Conservation (phyloP, 345 rosid species). For the Pistacia integerrima region DNA sequence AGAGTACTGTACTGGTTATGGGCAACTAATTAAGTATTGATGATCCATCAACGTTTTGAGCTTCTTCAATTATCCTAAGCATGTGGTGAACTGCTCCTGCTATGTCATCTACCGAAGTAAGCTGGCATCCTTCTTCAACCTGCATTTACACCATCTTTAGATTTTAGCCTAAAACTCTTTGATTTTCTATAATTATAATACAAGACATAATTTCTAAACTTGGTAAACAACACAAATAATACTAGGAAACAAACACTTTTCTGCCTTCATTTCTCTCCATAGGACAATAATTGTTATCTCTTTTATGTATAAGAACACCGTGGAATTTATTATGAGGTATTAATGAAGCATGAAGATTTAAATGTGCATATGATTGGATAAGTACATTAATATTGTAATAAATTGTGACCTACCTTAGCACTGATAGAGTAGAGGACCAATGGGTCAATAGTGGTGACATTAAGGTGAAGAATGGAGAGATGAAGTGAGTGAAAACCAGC, state of each 20-base stretch:
- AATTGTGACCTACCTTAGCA: conserved; percentile 57
- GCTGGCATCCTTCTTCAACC: conserved; percentile 93
- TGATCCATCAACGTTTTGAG: conserved; percentile 25
- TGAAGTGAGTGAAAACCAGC: conserved; percentile 59
- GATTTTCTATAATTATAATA: conserved; percentile 13
- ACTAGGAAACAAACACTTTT: not conserved
- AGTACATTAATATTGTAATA: not conserved
- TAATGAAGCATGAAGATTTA: too few species aligned
- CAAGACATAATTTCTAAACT: conserved; percentile 6
- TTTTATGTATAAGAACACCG: too few species aligned
- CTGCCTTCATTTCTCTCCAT: not conserved
- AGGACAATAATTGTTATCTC: conserved; percentile 24
- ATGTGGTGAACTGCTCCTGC: conserved; percentile 84
- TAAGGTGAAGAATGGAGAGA: conserved; percentile 78
- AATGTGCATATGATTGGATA: not conserved
- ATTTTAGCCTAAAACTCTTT: conserved; percentile 20
- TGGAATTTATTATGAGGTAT: too few species aligned
- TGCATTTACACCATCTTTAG: conserved; percentile 29
- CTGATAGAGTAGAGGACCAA: conserved; percentile 75
- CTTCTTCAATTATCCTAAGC: conserved; percentile 68
- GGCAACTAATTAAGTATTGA: conserved; percentile 1
- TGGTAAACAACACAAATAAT: conserved; percentile 9
- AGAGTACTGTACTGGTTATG: conserved; percentile 26
- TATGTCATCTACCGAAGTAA: conserved; percentile 82
- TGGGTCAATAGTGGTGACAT: conserved; percentile 53